phyloP scores from a whole-genome alignment of 2,329 filamentous ascomycete species.

The Sporothrix brunneoviolacea region DNA sequence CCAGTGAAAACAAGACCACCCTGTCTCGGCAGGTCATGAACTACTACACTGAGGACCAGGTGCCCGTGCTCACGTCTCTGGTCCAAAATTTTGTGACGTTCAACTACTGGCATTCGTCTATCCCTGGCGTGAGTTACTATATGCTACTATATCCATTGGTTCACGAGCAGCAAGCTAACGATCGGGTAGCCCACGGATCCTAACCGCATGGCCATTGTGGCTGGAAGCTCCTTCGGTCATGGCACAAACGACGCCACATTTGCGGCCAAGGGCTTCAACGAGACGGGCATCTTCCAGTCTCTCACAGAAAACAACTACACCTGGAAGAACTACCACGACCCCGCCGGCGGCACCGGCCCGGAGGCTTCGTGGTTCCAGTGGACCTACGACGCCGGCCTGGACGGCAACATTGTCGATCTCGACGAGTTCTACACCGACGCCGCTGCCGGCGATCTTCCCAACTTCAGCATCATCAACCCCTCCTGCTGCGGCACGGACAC shows the following conservation, averaged over 20 bases:
- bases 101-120: constrained; percentile 38
- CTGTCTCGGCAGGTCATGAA: constrained; percentile 34
- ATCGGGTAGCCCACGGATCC: constrained; percentile 34
- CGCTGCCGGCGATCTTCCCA: constrained; percentile 34
- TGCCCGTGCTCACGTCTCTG: constrained; percentile 33
- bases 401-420: constrained; percentile 25
- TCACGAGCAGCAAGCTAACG: no score
- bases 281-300: constrained; percentile 34
- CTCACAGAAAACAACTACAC: constrained; percentile 32
- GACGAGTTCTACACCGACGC: constrained; percentile 39
- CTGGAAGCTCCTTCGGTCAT: constrained; percentile 27
- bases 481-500: constrained; percentile 39
- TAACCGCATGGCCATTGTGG: constrained; percentile 30
- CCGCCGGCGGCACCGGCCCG: constrained; percentile 30
- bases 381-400: constrained; percentile 30
- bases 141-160: no score
- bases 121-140: constrained; percentile 32
- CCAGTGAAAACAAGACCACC: constrained; percentile 26
- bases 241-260: constrained; percentile 24
- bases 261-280: constrained; percentile 23
- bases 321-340: constrained; percentile 39
- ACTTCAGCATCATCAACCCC: constrained; percentile 43
- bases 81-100: constrained; percentile 37
- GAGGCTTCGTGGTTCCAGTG: constrained; percentile 38
- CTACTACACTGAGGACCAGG: constrained; percentile 37